phyloP scores from a whole-genome alignment of 805 yeast species.

The Candida silvatica region DNA sequence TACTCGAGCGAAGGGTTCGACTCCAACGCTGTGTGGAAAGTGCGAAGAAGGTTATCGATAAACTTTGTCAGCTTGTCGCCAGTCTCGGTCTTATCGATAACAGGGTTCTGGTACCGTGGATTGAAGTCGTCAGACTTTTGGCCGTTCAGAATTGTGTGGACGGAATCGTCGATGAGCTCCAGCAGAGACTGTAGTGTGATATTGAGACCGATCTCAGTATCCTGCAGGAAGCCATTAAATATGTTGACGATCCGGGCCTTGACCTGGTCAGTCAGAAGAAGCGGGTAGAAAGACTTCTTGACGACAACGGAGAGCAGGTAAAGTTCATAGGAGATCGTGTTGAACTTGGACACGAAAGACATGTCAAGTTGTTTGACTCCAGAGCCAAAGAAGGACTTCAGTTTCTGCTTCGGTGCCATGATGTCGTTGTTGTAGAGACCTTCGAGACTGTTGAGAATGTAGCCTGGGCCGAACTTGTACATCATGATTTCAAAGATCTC shows the following conservation, averaged over 20 bases:
- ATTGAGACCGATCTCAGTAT: slow-evolving; percentile 53
- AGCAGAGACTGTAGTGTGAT: slow-evolving; percentile 52
- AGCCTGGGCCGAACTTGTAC: slow-evolving; percentile 63
- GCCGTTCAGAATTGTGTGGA: slow-evolving; percentile 42
- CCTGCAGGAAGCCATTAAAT: slow-evolving; percentile 20
- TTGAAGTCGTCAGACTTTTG: slow-evolving; percentile 61
- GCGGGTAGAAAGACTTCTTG: slow-evolving; percentile 67
- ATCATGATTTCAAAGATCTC: slow-evolving; percentile 62
- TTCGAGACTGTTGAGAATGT: slow-evolving; percentile 70
- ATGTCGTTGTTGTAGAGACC: slow-evolving; percentile 39
- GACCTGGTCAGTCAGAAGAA: slow-evolving; percentile 31
- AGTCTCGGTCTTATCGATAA: slow-evolving; percentile 54
- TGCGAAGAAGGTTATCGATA: slow-evolving; percentile 28
- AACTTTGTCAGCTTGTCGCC: slow-evolving; percentile 57
- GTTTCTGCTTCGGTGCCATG: slow-evolving; percentile 18
- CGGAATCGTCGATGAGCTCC: slow-evolving; percentile 41
- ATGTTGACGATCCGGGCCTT: slow-evolving; percentile 10
- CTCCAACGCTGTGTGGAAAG: slow-evolving; percentile 24
- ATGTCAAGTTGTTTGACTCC: slow-evolving; percentile 13
- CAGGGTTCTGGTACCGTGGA: slow-evolving; percentile 15
- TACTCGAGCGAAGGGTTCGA: slow-evolving; percentile 16
- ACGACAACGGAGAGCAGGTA: slow-evolving; percentile 63
- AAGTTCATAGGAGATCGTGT: slow-evolving; percentile 25
- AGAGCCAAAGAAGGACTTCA: slow-evolving; percentile 15
- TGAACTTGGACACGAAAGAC: slow-evolving; percentile 15